Evolutionary conservation across 345 rosid genomes (phyloP).

Genomic region (Excoecaria cochinchinensis): DNA sequence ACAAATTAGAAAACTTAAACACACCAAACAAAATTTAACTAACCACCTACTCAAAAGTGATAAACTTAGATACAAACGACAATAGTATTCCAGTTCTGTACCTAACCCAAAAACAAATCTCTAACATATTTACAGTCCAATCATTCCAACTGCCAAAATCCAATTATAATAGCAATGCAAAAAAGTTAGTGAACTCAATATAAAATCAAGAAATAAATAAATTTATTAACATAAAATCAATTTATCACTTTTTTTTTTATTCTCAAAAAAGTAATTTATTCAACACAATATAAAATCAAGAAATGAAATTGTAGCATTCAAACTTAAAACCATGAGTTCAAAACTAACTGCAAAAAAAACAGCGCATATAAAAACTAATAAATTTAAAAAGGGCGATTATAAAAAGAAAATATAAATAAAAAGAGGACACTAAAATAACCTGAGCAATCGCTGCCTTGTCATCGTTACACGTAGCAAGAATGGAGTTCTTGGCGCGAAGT

Average conservation of each 20-base stretch:
- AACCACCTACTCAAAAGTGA: background rate
- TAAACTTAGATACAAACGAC: background rate
- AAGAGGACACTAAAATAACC: constrained; percentile 35
- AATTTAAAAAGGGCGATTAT: background rate
- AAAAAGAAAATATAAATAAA: background rate
- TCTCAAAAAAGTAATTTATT: too few relatives aligned
- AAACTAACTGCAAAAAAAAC: background rate
- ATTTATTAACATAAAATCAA: too few relatives aligned
- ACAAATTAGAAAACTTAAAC: too few relatives aligned
- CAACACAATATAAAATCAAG: too few relatives aligned
- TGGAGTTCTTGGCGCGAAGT: constrained; percentile 87
- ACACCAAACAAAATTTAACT: background rate
- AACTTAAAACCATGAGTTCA: background rate
- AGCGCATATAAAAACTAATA: background rate
- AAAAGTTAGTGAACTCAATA: background rate
- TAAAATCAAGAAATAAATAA: background rate
- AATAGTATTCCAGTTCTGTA: background rate
- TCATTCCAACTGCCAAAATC: background rate
- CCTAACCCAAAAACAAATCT: background rate
- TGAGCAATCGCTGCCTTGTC: constrained; percentile 75
- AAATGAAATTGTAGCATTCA: too few relatives aligned
- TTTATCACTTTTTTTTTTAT: too few relatives aligned
- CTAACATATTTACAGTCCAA: background rate
- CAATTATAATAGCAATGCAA: background rate
- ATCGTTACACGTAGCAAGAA: constrained; percentile 68